Evolutionary conservation across 164 flowering plant genomes (phyloP), one percentile per base, ranked within the genome.

Genomic region (Piper longum): DNA sequence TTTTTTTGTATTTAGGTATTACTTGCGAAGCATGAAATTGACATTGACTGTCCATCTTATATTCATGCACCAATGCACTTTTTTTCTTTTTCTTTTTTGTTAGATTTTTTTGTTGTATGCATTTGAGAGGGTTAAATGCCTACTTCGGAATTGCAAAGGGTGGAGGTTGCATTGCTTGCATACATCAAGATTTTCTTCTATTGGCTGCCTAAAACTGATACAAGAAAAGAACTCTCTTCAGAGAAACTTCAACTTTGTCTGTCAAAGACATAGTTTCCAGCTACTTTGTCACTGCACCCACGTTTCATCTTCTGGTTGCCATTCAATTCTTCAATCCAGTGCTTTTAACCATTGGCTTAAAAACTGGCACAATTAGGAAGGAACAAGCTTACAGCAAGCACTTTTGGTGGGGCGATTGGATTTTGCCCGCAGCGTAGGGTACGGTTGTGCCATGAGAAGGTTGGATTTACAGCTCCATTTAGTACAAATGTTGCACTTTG

Each of bases 371-470:
- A 80, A 14, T 52, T 43, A 54, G 71, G 93, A 61, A 80, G 62
- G 70, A 42, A 82, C 64, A 86, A 78, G 66, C 78, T 84, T 16
- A 86, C 93, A 16, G 85, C 88, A 43, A 85, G 88, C 73, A 87
- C 86, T 60, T 85, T 87, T 67, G 76, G 69, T 42, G 73, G 68
- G 2, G 93, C 93, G 3, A 63, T 87, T 69, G 90, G 93, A 2
- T 79, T 87, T 58, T 79, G 79, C 79, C 85, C 70, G 54, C 55
- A 71, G 4, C 66, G 88, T 56, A 79, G 90, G 55, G 78, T 73
- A 61, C 77, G 80, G 68, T 78, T 87, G 1, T 87, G 93, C 90
- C 62, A 72, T 54, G 93, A 87, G 71, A 85, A 87, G 71, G 41
- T 85, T 64, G 90, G 90, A 5, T 74, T 75, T 1, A 71, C 71